These are phyloP conservation scores for Phoma herbarum DNA, from an alignment of 2,329 filamentous ascomycete genomes.

Conservation along the genomic window DNA sequence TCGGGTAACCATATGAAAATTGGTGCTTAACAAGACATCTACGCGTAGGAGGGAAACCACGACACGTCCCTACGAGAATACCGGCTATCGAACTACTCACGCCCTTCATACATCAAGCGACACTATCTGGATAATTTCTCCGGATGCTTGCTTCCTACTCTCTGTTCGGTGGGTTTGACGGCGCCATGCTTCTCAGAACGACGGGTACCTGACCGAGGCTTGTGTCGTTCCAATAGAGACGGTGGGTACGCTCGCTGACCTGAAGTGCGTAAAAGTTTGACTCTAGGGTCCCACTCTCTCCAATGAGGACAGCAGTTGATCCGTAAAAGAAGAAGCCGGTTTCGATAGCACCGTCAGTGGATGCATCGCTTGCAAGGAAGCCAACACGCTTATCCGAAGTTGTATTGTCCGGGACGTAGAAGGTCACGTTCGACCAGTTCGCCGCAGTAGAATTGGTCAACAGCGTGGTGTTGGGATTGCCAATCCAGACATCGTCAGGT, in stretches of 20 bases:
- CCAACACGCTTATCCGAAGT: slow-evolving; percentile 26
- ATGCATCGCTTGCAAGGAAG: slow-evolving; percentile 21
- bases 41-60: not conserved
- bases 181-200: slow-evolving; percentile 28
- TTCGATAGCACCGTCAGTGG: slow-evolving; percentile 16
- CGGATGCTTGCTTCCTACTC: not conserved
- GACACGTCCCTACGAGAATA: not conserved
- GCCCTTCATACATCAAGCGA: not conserved
- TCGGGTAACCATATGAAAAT: not conserved
- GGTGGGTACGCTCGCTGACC: slow-evolving; percentile 21
- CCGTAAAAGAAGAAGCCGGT: slow-evolving; percentile 34
- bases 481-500: slow-evolving; percentile 21
- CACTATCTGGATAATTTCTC: not conserved
- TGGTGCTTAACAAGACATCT: not conserved
- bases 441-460: slow-evolving; percentile 14
- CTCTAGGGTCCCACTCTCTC: slow-evolving; percentile 24
- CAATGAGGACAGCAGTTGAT: slow-evolving; percentile 25
- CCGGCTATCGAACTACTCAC: not conserved
- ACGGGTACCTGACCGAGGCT: slow-evolving; percentile 30
- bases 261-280: slow-evolving; percentile 25
- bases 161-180: slow-evolving; percentile 24
- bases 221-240: slow-evolving; percentile 38
- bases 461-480: slow-evolving; percentile 27
- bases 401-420: slow-evolving; percentile 25
- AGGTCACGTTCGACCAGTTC: slow-evolving; percentile 29